A percentile compares a stretch with the other conserved stretches of the same genome.
Conservation (phyloP, 768 basidiomycete species). For the Kwoniella botswanensis region DNA sequence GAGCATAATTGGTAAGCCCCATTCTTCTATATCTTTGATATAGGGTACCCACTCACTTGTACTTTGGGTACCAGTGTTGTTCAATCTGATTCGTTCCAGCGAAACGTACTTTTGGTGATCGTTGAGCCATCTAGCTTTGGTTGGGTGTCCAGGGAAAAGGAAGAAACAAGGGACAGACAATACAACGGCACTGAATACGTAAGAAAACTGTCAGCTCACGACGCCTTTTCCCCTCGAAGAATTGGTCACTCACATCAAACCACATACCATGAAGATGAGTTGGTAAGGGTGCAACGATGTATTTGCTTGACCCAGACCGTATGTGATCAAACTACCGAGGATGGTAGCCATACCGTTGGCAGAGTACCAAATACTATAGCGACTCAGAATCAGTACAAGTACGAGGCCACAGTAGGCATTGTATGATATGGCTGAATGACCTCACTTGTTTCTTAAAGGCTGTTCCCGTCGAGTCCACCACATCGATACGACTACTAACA, state of each 20-base stretch:
- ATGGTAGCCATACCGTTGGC: slow-evolving; percentile 60
- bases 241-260: slow-evolving; percentile 54
- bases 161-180: slow-evolving; percentile 37
- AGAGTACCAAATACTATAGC: slow-evolving; percentile 53
- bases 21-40: too few relatives aligned
- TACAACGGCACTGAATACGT: slow-evolving; percentile 25
- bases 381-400: too few relatives aligned
- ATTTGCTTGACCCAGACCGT: slow-evolving; percentile 62
- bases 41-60: slow-evolving; percentile 15
- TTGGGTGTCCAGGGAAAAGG: slow-evolving; percentile 56
- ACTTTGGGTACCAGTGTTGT: slow-evolving; percentile 48
- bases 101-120: slow-evolving; percentile 57
- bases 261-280: slow-evolving; percentile 62
- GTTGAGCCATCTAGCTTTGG: slow-evolving; percentile 40
- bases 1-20: not conserved
- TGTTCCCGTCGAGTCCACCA: slow-evolving; percentile 65
- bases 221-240: too few relatives aligned
- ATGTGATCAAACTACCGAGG: slow-evolving; percentile 57
- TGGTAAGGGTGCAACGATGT: slow-evolving; percentile 60
- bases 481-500: slow-evolving; percentile 62
- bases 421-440: too few relatives aligned
- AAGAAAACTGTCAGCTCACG: too few relatives aligned
- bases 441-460: slow-evolving; percentile 60
- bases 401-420: too few relatives aligned
- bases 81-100: slow-evolving; percentile 35